A percentile compares a stretch with the other conserved stretches of the same genome.
Evolutionary conservation across 441 rosid species (phyloP).

Genomic region (Geranium incanum): DNA sequence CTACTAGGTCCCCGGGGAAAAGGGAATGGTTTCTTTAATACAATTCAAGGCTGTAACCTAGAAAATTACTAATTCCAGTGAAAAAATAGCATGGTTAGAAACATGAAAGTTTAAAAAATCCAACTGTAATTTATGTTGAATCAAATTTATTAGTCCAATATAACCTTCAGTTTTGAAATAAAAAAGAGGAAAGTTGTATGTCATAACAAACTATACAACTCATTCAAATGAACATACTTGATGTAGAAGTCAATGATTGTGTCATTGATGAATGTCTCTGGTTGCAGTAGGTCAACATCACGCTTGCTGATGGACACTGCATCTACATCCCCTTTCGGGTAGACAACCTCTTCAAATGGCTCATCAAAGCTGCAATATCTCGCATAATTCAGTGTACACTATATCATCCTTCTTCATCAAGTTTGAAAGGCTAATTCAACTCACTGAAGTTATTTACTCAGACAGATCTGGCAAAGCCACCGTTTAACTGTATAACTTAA

Average conservation of each 20-base stretch:
- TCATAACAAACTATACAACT: constrained; percentile 10
- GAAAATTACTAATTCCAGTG: neutral
- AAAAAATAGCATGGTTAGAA: neutral
- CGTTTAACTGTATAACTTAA: neutral
- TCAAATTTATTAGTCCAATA: constrained; percentile 1
- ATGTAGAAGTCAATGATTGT: constrained; percentile 87
- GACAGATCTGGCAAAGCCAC: neutral
- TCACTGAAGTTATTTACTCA: neutral
- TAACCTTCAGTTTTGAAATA: constrained; percentile 17
- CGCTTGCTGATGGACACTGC: constrained; percentile 57
- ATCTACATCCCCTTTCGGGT: constrained; percentile 81
- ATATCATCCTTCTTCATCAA: constrained; percentile 4
- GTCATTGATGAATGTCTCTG: constrained; percentile 76
- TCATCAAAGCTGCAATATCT: constrained; percentile 63
- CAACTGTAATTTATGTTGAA: neutral
- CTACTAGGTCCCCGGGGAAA: neutral
- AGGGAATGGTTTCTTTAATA: neutral
- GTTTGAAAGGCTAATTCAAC: neutral
- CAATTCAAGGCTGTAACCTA: neutral
- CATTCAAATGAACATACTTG: constrained; percentile 41
- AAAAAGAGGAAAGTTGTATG: constrained; percentile 13
- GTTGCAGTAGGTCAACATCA: constrained; percentile 69
- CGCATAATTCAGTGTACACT: constrained; percentile 20
- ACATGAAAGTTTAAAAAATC: neutral
- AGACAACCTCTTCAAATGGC: constrained; percentile 75